Evolutionary conservation across 2,329 filamentous ascomycete genomes (phyloP).

Genomic region (Trichoderma asperellum): DNA sequence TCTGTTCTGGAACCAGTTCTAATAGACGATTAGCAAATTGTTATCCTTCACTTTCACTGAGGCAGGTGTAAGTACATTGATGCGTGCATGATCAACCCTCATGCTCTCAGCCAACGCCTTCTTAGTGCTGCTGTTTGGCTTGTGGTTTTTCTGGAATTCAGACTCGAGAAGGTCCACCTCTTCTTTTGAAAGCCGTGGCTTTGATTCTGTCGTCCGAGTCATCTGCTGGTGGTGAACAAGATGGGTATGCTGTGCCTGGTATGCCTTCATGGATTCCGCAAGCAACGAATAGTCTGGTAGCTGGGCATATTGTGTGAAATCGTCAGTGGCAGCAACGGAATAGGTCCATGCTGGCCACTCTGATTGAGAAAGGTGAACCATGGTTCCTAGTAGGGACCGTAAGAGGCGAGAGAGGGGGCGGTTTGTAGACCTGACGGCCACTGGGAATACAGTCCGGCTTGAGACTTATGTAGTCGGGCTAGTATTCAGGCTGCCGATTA

Average conservation of each 20-base stretch:
- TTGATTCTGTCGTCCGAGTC: constrained; percentile 52
- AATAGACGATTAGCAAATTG: constrained; percentile 38
- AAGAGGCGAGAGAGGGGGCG: constrained; percentile 1
- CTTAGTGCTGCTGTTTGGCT: constrained; percentile 65
- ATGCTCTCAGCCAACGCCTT: constrained; percentile 64
- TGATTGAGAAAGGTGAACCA: constrained; percentile 43
- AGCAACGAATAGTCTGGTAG: constrained; percentile 44
- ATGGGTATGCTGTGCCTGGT: constrained; percentile 44
- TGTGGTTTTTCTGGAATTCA: constrained; percentile 66
- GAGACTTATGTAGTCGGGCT: constrained; percentile 6
- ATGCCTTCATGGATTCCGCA: constrained; percentile 46
- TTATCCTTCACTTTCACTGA: background rate
- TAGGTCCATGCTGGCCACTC: constrained; percentile 46
- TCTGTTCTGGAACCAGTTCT: constrained; percentile 74
- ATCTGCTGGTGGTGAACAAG: constrained; percentile 46
- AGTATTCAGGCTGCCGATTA: background rate
- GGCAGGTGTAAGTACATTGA: constrained; percentile 56
- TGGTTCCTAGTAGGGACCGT: constrained; percentile 31
- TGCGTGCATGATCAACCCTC: constrained; percentile 64
- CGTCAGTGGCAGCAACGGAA: constrained; percentile 35
- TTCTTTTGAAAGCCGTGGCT: constrained; percentile 60
- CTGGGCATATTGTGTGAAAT: constrained; percentile 41
- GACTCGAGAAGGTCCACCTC: constrained; percentile 63
- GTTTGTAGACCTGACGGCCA: background rate
- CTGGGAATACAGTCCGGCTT: background rate